Percentiles rank a stretch among this genome's conserved stretches.
phyloP scores from a whole-genome alignment of 1,139 yeast species.

The Entelexis paramagnoliae region DNA sequence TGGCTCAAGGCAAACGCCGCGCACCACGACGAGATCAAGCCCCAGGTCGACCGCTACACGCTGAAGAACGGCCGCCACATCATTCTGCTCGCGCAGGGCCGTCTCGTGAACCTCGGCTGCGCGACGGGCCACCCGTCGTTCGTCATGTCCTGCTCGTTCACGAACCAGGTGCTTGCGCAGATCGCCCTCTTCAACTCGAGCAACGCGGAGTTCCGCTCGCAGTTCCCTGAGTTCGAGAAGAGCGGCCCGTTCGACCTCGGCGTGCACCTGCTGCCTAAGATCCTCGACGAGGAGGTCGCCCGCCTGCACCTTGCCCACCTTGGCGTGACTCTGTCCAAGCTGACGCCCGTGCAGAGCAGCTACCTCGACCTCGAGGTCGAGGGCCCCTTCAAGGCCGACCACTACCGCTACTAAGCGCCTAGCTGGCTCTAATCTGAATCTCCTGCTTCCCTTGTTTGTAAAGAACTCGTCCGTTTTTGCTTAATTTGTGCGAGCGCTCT shows the following conservation, averaged over 20 bases:
- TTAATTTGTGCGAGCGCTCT: not conserved
- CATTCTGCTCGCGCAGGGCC: conserved; percentile 97
- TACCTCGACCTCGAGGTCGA: conserved; percentile 86
- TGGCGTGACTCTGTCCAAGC: conserved; percentile 77
- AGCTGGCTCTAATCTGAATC: not conserved
- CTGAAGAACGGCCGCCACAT: conserved; percentile 85
- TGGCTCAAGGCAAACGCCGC: conserved; percentile 90
- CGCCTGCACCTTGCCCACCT: conserved; percentile 93
- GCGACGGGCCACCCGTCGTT: conserved; percentile 99
- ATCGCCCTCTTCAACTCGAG: conserved; percentile 93
- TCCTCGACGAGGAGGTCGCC: conserved; percentile 98
- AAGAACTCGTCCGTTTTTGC: not conserved
- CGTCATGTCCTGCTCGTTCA: conserved; percentile 99
- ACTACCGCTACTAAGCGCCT: conserved; percentile 81
- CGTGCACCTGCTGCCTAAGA: conserved; percentile 96
- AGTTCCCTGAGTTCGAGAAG: conserved; percentile 84
- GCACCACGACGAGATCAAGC: conserved; percentile 92
- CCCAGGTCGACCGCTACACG: conserved; percentile 98
- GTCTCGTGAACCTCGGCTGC: conserved; percentile 99
- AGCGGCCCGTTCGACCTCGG: conserved; percentile 85
- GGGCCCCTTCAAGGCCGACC: conserved; percentile 98
- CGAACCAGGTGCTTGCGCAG: conserved; percentile 99
- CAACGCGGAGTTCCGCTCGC: conserved; percentile 67
- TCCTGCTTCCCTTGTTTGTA: not conserved
- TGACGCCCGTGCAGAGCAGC: conserved; percentile 77